phyloP scores from a whole-genome alignment of 2,329 filamentous ascomycete species.

The Monosporascus sp. region DNA sequence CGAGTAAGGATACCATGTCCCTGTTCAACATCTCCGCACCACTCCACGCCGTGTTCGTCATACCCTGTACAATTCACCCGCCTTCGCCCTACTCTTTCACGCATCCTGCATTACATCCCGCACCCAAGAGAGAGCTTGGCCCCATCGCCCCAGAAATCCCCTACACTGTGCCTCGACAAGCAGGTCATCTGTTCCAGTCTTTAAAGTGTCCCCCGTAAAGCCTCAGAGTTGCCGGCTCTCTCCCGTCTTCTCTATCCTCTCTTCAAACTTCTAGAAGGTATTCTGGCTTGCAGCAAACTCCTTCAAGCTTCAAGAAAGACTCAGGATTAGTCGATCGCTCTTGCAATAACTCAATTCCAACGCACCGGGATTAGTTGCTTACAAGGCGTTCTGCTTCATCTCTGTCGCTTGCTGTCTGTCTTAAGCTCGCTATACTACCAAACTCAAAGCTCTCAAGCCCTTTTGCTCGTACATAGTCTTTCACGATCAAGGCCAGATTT shows the following conservation, averaged over 20 bases:
- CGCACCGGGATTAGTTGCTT: conserved; percentile 11
- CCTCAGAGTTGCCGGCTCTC: conserved; percentile 11
- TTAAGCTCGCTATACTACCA: not conserved
- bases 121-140: conserved; percentile 13
- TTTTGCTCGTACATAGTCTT: conserved; percentile 8
- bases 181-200: conserved; percentile 2
- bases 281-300: conserved; percentile 10
- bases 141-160: conserved; percentile 9
- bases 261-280: conserved; percentile 11
- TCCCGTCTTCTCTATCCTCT: not conserved
- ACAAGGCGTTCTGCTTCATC: conserved; percentile 8
- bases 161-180: conserved; percentile 8
- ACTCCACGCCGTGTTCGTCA: not conserved
- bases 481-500: conserved; percentile 12
- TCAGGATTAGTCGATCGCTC: conserved; percentile 13
- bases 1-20: not conserved
- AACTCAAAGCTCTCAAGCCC: not conserved
- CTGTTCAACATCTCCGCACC: not conserved
- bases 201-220: conserved; percentile 10
- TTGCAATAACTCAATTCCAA: conserved; percentile 17
- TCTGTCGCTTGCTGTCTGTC: conserved; percentile 7
- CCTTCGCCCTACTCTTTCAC: conserved; percentile 15
- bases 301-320: conserved; percentile 11
- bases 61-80: conserved; percentile 15
- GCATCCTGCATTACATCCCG: conserved; percentile 18